These are phyloP conservation scores for Xerocomellus intermedius DNA, from an alignment of 768 basidiomycete species.

Conservation along the genomic window DNA sequence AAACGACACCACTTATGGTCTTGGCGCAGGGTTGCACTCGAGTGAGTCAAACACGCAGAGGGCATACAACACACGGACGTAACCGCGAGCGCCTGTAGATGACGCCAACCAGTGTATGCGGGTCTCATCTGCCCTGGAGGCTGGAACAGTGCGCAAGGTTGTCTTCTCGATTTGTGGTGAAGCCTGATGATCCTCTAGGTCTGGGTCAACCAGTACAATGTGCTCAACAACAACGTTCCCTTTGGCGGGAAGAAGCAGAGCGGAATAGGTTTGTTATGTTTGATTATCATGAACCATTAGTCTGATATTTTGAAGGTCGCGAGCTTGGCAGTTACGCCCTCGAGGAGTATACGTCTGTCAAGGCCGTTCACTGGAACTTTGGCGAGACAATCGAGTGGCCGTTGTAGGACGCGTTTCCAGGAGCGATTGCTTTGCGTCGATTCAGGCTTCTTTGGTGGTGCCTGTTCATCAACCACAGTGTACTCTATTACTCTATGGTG, in stretches of 20 bases:
- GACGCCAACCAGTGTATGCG: conserved; percentile 90
- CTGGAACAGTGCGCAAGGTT: conserved; percentile 68
- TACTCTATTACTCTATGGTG: conserved; percentile 2
- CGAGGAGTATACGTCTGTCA: conserved; percentile 80
- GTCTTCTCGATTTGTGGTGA: neutral
- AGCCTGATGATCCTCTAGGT: conserved; percentile 44
- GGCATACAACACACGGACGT: neutral
- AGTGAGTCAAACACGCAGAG: conserved; percentile 45
- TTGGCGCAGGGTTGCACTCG: conserved; percentile 89
- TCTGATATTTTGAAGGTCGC: conserved; percentile 52
- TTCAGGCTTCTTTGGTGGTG: neutral
- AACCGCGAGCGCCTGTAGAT: conserved; percentile 36
- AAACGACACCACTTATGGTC: conserved; percentile 87
- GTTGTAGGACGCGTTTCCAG: conserved; percentile 38
- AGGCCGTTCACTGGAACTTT: conserved; percentile 86
- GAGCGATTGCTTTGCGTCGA: neutral
- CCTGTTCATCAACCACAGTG: neutral
- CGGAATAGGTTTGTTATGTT: conserved; percentile 58
- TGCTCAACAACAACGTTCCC: conserved; percentile 84
- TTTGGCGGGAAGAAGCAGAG: conserved; percentile 96
- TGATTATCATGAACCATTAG: neutral
- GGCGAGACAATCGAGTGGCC: conserved; percentile 81
- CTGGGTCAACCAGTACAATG: conserved; percentile 91
- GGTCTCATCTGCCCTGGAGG: conserved; percentile 81
- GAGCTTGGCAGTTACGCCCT: conserved; percentile 86